Evolutionary conservation across 75 land plant species (phyloP), one percentile per base, ranked within the genome.

Genomic region (Sequoiadendron giganteum): DNA sequence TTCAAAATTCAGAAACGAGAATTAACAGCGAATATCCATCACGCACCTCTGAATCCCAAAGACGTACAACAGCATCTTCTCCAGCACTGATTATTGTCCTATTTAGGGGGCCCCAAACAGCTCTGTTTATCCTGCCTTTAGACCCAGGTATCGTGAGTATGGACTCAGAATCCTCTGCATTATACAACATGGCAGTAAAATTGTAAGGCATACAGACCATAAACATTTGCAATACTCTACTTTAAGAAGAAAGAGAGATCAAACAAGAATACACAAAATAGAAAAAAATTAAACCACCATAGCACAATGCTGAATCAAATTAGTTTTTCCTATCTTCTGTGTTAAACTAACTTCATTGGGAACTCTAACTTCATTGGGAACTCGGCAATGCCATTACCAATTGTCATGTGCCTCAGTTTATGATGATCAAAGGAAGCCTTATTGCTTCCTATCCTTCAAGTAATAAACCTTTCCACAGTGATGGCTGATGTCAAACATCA

Each of bases 91-190:
- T 94, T 48, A 97, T 93, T 48, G 99, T 97, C 88, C 77, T 93
- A 87, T 97, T 97, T 25, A 97, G 87, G 43, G 99, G 99, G 36
- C 99, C 99, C 99, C 99, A 97, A n/a, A 97, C 93, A 56, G 95
- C 99, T 90, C 99, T 95, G 88, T 94, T 95, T n/a, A 97, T 97
- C 92, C 97, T 93, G 68, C 99, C 99, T 83, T 93, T 94, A 48
- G 94, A 93, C 11, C 99, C 99, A 32, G 91, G 95, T 76, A 97
- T 91, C 4, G 89, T 88, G 49, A 95, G 92, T 32, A 91, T 88
- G 70, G 96, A 95, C 25, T 97, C 98, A 36, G 91, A 88, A 48
- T 86, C 90, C 89, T 97, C 99, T 97, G 95, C 75, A 90, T 81
- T 68, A 84, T 47, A 65, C 77, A 79, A 15, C 15, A 49, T 18